Conservation (phyloP, 768 basidiomycete genomes). For the Termitomyces sp. region DNA sequence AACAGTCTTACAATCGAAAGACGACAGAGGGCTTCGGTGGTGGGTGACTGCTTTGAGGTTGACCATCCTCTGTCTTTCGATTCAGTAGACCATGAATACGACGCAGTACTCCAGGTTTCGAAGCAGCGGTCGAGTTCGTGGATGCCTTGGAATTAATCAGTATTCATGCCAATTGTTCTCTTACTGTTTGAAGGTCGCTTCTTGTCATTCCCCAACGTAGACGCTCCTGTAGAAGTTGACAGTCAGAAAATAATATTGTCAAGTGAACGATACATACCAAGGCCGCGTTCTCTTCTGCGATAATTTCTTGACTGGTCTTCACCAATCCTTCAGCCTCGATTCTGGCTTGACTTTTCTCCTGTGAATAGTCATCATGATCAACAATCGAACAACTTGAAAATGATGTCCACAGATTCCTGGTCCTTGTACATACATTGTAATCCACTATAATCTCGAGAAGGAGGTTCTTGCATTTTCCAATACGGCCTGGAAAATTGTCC, state of each 20-base stretch:
- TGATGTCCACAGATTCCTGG: background rate
- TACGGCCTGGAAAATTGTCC: background rate
- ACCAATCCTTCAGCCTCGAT: background rate
- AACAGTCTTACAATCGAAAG: too few relatives aligned
- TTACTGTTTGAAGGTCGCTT: background rate
- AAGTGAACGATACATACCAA: background rate
- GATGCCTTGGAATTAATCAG: background rate
- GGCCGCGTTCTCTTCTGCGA: background rate
- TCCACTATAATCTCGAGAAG: background rate
- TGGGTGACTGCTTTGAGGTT: too few relatives aligned
- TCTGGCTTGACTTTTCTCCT: background rate
- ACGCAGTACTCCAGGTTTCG: background rate
- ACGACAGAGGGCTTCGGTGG: too few relatives aligned
- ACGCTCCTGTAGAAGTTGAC: background rate
- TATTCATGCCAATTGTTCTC: background rate
- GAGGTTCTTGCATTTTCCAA: background rate
- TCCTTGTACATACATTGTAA: background rate
- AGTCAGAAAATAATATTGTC: background rate
- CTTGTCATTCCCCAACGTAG: background rate
- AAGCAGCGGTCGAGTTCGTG: background rate
- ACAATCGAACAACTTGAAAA: too few relatives aligned
- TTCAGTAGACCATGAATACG: background rate
- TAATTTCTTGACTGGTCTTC: background rate
- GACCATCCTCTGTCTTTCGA: too few relatives aligned
- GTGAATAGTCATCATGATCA: background rate